phyloP scores from a whole-genome alignment of 192 early-diverging fungal species.

The Coemansia sp. region DNA sequence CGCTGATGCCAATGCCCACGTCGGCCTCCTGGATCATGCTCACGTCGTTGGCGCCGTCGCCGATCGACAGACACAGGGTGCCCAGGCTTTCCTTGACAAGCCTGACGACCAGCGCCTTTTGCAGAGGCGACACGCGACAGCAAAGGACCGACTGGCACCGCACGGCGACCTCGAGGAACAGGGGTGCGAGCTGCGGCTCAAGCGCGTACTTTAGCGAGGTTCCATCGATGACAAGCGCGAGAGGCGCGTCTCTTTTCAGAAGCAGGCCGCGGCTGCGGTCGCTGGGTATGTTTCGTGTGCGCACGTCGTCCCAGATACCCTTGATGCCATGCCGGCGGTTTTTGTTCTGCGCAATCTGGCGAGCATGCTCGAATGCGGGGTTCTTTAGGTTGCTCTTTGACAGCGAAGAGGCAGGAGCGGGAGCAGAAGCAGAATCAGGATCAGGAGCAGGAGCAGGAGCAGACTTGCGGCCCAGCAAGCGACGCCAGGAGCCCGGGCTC shows the following conservation, averaged over 20 bases:
- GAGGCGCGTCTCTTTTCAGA: conserved; percentile 38
- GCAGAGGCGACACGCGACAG: conserved; percentile 92
- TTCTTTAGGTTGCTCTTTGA: conserved; percentile 9
- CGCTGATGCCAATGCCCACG: conserved; percentile 90
- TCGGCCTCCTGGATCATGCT: conserved; percentile 98
- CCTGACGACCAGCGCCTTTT: conserved; percentile 93
- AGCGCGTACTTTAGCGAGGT: conserved; percentile 78
- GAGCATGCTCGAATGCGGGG: conserved; percentile 36
- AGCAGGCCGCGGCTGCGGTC: conserved; percentile 13
- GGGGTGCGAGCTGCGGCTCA: conserved; percentile 54
- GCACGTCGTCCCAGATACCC: conserved; percentile 52
- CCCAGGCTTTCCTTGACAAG: conserved; percentile 79
- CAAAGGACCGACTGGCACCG: conserved; percentile 87
- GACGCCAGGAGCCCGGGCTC: conserved; percentile 39
- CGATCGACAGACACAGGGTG: conserved; percentile 88
- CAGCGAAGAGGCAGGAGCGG: background rate
- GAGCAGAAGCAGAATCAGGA: background rate
- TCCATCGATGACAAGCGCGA: conserved; percentile 89
- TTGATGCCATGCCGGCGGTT: conserved; percentile 38
- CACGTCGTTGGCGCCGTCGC: conserved; percentile 97
- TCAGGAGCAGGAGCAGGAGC: background rate
- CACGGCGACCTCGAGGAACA: conserved; percentile 71
- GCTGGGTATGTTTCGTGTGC: conserved; percentile 42
- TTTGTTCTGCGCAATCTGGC: conserved; percentile 26
- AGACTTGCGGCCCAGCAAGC: conserved; percentile 21